Base-by-base conservation (phyloP, 2,329 filamentous ascomycete species). In the Sphaerulina populicola region DNA sequence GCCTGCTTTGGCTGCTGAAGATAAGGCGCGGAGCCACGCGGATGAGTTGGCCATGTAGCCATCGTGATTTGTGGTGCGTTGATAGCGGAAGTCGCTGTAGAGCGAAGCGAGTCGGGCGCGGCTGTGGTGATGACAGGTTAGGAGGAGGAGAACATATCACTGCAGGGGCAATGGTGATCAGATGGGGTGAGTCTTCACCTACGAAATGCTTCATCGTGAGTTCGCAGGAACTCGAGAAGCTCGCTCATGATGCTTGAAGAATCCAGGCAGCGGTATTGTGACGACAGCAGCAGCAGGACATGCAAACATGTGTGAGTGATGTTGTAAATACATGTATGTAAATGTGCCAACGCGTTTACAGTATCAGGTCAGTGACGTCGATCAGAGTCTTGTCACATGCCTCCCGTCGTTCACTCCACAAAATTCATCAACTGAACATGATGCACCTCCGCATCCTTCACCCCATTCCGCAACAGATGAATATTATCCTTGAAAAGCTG, bases 71-170 rank as follows among this genome's bases (percentile, higher is more conserved):
- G 86, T 80, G 36, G 78, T 80, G 61, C 78, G 78, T 60, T 91
- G 88, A 4, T 80, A 71, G 35, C 81, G 76, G 65, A 95, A 94
- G 67, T 95, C 89, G 43, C 88, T 90, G 71, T 94, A 95, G 41
- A 95, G 81, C 4, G 88, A 90, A 10, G 87, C 83, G 10, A 95
- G 77, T 44, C 89, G 86, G 57, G 83, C 79, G 71, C 84, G 88
- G 58, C 67, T 69, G 18, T 18, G 43, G 41, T 23, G 14, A 42
- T 9, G n/a, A 38, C 31, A 44, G 35, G 27, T 35, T 47, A 43
- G 18, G 44, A 39, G 23, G 33, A 37, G 50, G 39, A 37, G 50
- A 37, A 30, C 44, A 44, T 18, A 18, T 18, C 18, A 18, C 18
- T 18, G 18, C 18, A 18, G 18, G 18, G 18, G 18, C n/a, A 2